phyloP scores from a whole-genome alignment of 2,329 filamentous ascomycete genomes.

The Aspergillus sp. region DNA sequence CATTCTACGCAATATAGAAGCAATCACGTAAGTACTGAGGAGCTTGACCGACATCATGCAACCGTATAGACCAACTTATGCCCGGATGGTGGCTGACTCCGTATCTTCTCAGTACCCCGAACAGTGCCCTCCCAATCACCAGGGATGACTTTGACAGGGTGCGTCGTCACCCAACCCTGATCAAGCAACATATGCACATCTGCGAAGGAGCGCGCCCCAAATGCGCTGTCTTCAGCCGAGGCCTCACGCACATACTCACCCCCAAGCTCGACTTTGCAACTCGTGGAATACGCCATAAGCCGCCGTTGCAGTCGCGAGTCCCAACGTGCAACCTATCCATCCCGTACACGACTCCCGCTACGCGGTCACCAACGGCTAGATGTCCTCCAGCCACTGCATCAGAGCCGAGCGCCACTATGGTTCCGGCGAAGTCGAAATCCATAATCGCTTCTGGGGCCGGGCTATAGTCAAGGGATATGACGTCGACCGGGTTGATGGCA shows the following conservation, averaged over 20 bases:
- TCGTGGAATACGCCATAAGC: constrained; percentile 33
- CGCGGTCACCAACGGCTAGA: constrained; percentile 33
- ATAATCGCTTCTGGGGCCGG: constrained; percentile 7
- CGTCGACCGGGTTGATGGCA: constrained; percentile 14
- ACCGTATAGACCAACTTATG: constrained; percentile 16
- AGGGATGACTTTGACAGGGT: constrained; percentile 14
- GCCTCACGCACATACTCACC: constrained; percentile 21
- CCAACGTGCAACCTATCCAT: constrained; percentile 28
- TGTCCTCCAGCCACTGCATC: neutral
- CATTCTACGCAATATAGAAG: too few species aligned
- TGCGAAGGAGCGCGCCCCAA: constrained; percentile 1
- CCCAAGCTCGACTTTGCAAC: constrained; percentile 22
- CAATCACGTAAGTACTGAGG: too few species aligned
- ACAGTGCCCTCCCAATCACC: constrained; percentile 14
- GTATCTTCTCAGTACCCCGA: constrained; percentile 16
- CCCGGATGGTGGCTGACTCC: constrained; percentile 13
- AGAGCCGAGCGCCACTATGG: constrained; percentile 9
- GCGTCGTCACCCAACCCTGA: constrained; percentile 14
- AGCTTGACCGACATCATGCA: neutral
- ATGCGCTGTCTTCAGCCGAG: constrained; percentile 7
- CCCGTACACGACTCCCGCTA: constrained; percentile 35
- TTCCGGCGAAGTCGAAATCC: constrained; percentile 15
- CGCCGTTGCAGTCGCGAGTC: constrained; percentile 28
- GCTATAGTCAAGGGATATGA: constrained; percentile 12
- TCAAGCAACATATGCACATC: constrained; percentile 15